Base-by-base conservation (phyloP, 2,329 filamentous ascomycete genomes). In the Botrytis pseudocinerea region DNA sequence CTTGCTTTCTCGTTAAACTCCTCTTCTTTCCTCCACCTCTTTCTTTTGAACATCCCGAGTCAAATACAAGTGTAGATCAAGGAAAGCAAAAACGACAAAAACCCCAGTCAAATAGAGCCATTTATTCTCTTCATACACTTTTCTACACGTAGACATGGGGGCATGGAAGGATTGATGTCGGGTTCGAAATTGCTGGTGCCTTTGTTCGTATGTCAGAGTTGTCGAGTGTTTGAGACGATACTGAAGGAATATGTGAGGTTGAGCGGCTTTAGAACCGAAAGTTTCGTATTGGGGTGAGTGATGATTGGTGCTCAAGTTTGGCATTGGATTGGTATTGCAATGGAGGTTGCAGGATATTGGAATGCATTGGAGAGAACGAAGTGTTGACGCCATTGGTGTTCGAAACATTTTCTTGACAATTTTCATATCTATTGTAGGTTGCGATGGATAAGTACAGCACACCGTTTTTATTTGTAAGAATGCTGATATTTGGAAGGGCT, bases 171-270 rank as follows among this genome's bases (percentile, higher is more conserved):
- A 40, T 9, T n/a, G 59, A 5, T 8, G 59, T n/a, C 16, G n/a
- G 7, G 28, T 57, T n/a, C 32, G 59, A 38, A 10, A 35, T 61
- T 25, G 59, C 22, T 61, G 35, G 59, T 61, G 59, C 35, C 40
- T 61, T 61, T 61, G 59, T 61, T 61, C 32, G 59, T 61, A 61
- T 22, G 59, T 61, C 4, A 61, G 22, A 35, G 35, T 61, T 40
- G 59, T 38, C 22, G 59, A 61, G 22, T 38, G 59, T 61, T 61
- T 61, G 22, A 25, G 12, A 40, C 59, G 35, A n/a, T 2, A 16
- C 22, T 61, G 59, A 40, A 25, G 59, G 7, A 6, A 25, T 25
- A 16, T 18, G 25, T 16, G 22, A 40, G 12, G 25, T n/a, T n/a
- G 10, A 25, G 12, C 12, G 40, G 25, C 12, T 40, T n/a, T 40